phyloP scores from a whole-genome alignment of 306 rosid species.

The Mucuna pruriens region DNA sequence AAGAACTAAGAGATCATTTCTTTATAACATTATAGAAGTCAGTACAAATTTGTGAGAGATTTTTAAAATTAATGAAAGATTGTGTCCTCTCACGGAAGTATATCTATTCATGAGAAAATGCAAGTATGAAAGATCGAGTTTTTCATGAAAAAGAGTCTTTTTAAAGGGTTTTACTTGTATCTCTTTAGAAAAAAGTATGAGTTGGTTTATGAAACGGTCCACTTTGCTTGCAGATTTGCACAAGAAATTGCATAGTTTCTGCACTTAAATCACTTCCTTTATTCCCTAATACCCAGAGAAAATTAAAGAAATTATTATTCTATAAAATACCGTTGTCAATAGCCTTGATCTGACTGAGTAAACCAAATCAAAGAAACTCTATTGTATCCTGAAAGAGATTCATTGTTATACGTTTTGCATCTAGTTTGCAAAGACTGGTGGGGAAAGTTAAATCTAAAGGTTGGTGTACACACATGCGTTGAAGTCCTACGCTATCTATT shows the following conservation, averaged over 20 bases:
- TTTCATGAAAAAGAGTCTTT: too few species aligned
- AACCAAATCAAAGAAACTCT: not conserved
- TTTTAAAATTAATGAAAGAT: not conserved
- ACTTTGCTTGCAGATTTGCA: not conserved
- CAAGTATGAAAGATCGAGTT: not conserved
- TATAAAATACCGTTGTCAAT: not conserved
- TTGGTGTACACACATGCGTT: not conserved
- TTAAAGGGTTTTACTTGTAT: not conserved
- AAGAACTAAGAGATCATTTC: slow-evolving; percentile 23
- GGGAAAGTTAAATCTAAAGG: not conserved
- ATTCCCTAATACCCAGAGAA: not conserved
- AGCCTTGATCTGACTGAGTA: not conserved
- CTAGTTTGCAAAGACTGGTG: not conserved
- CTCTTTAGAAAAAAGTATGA: not conserved
- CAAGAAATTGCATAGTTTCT: not conserved
- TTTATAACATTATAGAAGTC: slow-evolving; percentile 5
- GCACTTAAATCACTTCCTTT: not conserved
- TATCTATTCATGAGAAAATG: not conserved
- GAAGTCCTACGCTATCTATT: not conserved
- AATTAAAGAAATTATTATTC: not conserved
- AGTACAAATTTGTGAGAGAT: not conserved
- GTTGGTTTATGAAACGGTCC: not conserved
- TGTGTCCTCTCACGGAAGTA: not conserved
- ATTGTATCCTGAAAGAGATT: not conserved
- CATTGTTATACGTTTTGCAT: not conserved